Conservation (phyloP, 257 asterid species). For the Rhazya stricta region DNA sequence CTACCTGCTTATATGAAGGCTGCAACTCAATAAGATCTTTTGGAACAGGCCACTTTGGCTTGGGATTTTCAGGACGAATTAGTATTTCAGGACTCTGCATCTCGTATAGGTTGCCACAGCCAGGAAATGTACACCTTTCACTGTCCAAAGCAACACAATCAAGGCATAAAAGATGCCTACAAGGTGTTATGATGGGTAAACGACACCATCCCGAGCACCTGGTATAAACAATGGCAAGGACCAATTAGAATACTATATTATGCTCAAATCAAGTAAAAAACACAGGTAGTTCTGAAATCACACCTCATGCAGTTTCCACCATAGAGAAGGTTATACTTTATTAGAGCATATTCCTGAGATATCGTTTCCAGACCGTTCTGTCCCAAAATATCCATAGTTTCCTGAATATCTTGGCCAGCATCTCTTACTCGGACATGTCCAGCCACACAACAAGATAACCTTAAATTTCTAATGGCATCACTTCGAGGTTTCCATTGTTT, state of each 20-base stretch:
- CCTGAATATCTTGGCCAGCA: conserved; percentile 98
- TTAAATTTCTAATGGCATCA: conserved; percentile 71
- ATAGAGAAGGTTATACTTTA: conserved; percentile 49
- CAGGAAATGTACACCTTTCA: conserved; percentile 70
- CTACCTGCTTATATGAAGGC: conserved; percentile 92
- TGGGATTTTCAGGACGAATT: conserved; percentile 96
- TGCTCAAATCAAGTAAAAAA: conserved; percentile 18
- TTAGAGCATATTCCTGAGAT: conserved; percentile 58
- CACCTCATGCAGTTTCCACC: conserved; percentile 91
- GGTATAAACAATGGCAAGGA: conserved; percentile 18
- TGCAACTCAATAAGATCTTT: conserved; percentile 98
- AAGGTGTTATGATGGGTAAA: conserved; percentile 88
- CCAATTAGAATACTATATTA: conserved; percentile 14
- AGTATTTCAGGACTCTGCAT: conserved; percentile 92
- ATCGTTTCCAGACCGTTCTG: conserved; percentile 59
- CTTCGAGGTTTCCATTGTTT: conserved; percentile 95
- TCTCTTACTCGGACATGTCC: conserved; percentile 79
- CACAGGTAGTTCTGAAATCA: conserved; percentile 21
- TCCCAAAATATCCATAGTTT: conserved; percentile 80
- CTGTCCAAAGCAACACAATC: conserved; percentile 92
- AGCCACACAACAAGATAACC: conserved; percentile 97
- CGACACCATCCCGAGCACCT: conserved; percentile 98
- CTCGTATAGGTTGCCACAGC: conserved; percentile 74
- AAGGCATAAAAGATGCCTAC: conserved; percentile 86
- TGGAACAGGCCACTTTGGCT: conserved; percentile 99